phyloP scores from a whole-genome alignment of 306 rosid species.

The Citrullus mucosospermus region DNA sequence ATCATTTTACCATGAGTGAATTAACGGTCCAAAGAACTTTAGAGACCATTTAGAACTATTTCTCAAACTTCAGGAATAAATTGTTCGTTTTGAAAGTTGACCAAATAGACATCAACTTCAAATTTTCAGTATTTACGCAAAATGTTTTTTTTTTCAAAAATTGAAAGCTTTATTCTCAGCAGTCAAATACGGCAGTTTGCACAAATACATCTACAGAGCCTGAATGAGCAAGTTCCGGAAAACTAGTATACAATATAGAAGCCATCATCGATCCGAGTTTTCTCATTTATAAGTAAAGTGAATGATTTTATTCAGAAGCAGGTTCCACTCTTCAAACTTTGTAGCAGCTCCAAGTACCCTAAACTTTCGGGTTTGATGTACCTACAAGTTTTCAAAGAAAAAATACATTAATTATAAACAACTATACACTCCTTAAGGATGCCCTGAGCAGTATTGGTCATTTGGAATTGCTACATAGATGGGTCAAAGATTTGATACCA shows the following conservation, averaged over 20 bases:
- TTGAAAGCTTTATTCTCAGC: background rate
- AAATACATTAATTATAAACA: background rate
- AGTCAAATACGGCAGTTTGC: background rate
- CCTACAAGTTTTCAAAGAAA: slow-evolving; percentile 21
- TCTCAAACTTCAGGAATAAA: too few species aligned
- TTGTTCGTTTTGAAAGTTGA: too few species aligned
- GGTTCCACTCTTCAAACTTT: slow-evolving; percentile 51
- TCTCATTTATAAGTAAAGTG: background rate
- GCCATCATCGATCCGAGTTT: background rate
- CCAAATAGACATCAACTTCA: too few species aligned
- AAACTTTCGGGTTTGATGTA: slow-evolving; percentile 44
- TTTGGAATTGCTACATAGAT: background rate
- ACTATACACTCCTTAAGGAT: background rate
- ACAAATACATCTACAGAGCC: background rate
- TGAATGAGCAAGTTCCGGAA: background rate
- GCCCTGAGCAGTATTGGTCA: background rate
- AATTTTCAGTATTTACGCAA: too few species aligned
- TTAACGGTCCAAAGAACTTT: too few species aligned
- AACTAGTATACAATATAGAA: background rate
- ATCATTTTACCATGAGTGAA: too few species aligned
- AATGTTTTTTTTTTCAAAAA: too few species aligned
- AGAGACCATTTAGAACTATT: too few species aligned
- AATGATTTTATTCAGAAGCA: slow-evolving; percentile 24
- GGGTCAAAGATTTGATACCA: too few species aligned
- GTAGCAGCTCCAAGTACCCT: slow-evolving; percentile 64